Percentiles rank a stretch among this genome's conserved stretches.
phyloP scores from a whole-genome alignment of 768 basidiomycete genomes.

The Suillus placidus region DNA sequence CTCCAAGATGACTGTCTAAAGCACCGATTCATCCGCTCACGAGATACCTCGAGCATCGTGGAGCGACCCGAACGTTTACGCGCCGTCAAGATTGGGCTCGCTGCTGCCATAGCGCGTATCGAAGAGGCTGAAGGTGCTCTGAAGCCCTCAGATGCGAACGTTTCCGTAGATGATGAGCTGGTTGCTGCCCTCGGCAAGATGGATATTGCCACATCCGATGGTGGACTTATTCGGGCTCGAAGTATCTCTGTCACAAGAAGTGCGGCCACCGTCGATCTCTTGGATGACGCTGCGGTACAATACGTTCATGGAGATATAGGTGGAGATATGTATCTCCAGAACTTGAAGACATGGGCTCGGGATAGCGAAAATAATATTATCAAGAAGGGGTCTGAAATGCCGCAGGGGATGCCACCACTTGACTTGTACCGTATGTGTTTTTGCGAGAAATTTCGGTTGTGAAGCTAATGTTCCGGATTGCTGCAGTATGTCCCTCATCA shows the following conservation, averaged over 20 bases:
- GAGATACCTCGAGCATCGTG: conserved; percentile 75
- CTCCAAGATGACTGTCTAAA: conserved; percentile 74
- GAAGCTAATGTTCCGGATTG: background rate
- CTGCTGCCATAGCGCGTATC: conserved; percentile 76
- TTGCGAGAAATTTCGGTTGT: background rate
- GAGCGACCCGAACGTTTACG: conserved; percentile 89
- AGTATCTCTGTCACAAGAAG: conserved; percentile 48
- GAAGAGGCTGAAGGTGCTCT: conserved; percentile 39
- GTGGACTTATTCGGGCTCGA: conserved; percentile 21
- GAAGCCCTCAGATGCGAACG: background rate
- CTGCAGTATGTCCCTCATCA: conserved; percentile 75
- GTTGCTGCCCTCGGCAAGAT: conserved; percentile 49
- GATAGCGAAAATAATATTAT: conserved; percentile 65
- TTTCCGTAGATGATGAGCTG: conserved; percentile 43
- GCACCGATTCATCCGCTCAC: conserved; percentile 78
- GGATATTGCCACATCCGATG: conserved; percentile 36
- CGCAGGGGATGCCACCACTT: conserved; percentile 66
- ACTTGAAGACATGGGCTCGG: conserved; percentile 58
- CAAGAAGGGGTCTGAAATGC: conserved; percentile 73
- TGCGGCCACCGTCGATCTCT: conserved; percentile 53
- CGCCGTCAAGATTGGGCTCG: conserved; percentile 80
- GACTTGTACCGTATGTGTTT: conserved; percentile 75
- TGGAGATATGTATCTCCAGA: conserved; percentile 66
- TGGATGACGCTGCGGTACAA: conserved; percentile 66
- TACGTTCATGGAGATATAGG: conserved; percentile 75